Evolutionary conservation across 31 red algal species (phyloP).

Genomic region (Asparagopsis taxiformis): DNA sequence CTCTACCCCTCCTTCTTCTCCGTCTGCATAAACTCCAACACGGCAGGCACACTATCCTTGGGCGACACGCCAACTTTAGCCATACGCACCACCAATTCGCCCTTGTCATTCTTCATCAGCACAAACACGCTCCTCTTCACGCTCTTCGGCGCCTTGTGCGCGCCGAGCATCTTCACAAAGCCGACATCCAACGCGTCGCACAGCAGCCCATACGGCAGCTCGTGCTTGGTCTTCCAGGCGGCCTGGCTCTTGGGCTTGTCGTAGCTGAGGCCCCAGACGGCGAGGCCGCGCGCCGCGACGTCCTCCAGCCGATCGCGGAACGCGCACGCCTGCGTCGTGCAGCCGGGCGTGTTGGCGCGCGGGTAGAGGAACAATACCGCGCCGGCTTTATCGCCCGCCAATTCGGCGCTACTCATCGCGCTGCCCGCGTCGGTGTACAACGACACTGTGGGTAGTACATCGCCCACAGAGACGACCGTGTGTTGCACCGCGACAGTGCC

Average conservation of each 20-base stretch:
- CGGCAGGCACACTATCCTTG: conserved; percentile 19
- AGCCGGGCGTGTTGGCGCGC: conserved; percentile 83
- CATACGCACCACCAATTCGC: conserved; percentile 3
- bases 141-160: conserved; percentile 39
- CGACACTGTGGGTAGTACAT: conserved; percentile 37
- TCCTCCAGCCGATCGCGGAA: conserved; percentile 45
- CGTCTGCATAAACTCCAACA: too few relatives aligned
- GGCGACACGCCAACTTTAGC: conserved; percentile 37
- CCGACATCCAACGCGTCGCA: conserved; percentile 38
- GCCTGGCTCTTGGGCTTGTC: conserved; percentile 57
- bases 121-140: conserved; percentile 59
- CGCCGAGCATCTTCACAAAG: conserved; percentile 51
- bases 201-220: conserved; percentile 33
- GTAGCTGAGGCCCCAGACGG: conserved; percentile 43
- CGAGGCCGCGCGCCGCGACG: conserved; percentile 24
- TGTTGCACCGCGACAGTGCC: too few relatives aligned
- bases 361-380: conserved; percentile 68
- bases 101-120: conserved; percentile 25
- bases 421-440: conserved; percentile 37
- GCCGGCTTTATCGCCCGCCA: conserved; percentile 13
- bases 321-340: conserved; percentile 82
- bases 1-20: too few relatives aligned
- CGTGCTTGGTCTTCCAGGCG: conserved; percentile 52
- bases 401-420: conserved; percentile 5
- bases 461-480: too few relatives aligned